Evolutionary conservation across 1,139 yeast species (phyloP), one percentile per base, ranked within the genome.

Genomic region (Candida sp.): DNA sequence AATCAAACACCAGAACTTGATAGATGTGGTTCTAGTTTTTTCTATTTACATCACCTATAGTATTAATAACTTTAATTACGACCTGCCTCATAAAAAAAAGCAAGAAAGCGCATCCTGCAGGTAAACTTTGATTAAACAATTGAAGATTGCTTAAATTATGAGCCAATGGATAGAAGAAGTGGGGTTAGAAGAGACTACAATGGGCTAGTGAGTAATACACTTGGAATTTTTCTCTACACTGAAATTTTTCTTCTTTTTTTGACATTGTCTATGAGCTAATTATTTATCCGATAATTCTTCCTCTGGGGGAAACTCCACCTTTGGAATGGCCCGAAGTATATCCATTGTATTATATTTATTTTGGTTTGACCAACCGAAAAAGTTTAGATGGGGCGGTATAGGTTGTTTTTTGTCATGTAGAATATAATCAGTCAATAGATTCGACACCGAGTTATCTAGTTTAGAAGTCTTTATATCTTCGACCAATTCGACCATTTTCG

Each of bases 401-500:
- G 19, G 34, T 32, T 32, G 34, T 9, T 32, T 11, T 32, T 32
- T 32, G 19, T 32, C 34, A 12, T 32, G 6, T 6, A 12, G 6
- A 12, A 32, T 32, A 12, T 32, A 32, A 12, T 12, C 11, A 12
- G 34, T 32, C 11, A 32, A n/a, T 11, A 32, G 12, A 32, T 32
- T 32, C 12, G 34, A 32, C 19, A 32, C 12, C 6, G 34, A 11
- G 3, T 12, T 12, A 3, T 32, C 34, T 12, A 32, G 11, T 11
- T 32, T 32, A 32, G 12, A 2, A 6, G 19, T 12, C 11, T 32
- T 32, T 6, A 32, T 12, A n/a, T 32, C 34, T 9, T 54, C 54
- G 2, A 60, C 50, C 21, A 63, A 43, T 32, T 61, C 61, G 21
- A 50, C 48, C 6, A 60, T 58, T 44, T 54, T 56, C 7, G 49